These are phyloP conservation scores for Atkinsonella texensis DNA, from an alignment of 2,329 filamentous ascomycete species.

Conservation along the genomic window DNA sequence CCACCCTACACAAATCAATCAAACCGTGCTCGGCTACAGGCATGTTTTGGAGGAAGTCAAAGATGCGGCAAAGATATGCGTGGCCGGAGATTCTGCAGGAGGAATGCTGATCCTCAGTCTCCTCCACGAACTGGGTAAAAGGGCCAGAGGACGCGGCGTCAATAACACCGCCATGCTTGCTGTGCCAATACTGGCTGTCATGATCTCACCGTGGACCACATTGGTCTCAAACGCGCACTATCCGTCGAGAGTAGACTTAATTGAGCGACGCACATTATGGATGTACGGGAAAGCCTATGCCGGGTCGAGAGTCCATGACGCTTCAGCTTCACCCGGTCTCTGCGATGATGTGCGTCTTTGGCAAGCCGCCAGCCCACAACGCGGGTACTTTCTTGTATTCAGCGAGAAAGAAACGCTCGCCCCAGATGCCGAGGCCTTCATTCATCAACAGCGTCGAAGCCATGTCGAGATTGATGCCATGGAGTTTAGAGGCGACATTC, in stretches of 20 bases:
- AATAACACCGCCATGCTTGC: conserved; percentile 13
- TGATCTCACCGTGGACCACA: conserved; percentile 74
- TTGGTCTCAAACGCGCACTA: conserved; percentile 56
- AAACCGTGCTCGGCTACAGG: conserved; percentile 59
- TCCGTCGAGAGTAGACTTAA: conserved; percentile 63
- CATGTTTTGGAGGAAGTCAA: conserved; percentile 49
- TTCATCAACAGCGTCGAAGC: conserved; percentile 40
- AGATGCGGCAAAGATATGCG: conserved; percentile 51
- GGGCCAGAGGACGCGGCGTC: neutral
- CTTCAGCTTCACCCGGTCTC: conserved; percentile 50
- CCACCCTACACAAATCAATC: conserved; percentile 62
- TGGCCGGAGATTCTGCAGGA: conserved; percentile 72
- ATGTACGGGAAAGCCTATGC: conserved; percentile 58
- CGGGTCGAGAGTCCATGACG: conserved; percentile 28
- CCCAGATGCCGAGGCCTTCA: conserved; percentile 52
- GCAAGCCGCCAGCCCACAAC: conserved; percentile 51
- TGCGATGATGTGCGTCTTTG: conserved; percentile 56
- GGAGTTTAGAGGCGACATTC: conserved; percentile 55
- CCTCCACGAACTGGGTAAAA: conserved; percentile 50
- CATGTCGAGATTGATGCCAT: conserved; percentile 42
- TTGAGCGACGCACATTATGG: conserved; percentile 54
- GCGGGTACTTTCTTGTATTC: conserved; percentile 59
- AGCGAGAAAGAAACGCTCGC: conserved; percentile 70
- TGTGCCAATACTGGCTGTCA: conserved; percentile 42
- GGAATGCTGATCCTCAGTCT: conserved; percentile 62